A percentile compares a stretch with the other conserved stretches of the same genome.
Conservation (phyloP, 2,329 filamentous ascomycete species). For the Trichoderma breve region DNA sequence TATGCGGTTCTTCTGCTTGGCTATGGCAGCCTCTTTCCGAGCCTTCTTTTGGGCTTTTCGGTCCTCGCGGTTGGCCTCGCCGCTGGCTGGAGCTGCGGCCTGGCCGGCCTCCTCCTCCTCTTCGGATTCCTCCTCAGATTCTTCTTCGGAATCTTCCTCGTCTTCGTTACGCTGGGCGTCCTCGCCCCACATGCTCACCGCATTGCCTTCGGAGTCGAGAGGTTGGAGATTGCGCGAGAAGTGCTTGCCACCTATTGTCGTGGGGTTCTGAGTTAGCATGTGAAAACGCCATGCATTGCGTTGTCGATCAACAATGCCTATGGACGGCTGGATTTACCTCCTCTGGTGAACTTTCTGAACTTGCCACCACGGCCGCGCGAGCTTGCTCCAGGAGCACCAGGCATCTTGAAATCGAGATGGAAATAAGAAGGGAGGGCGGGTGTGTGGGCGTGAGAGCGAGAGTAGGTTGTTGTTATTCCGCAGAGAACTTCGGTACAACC, state of each 20-base stretch:
- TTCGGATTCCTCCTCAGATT: slow-evolving; percentile 41
- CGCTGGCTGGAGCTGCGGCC: slow-evolving; percentile 42
- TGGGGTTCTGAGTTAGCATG: background rate
- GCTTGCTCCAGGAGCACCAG: slow-evolving; percentile 45
- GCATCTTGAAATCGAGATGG: slow-evolving; percentile 39
- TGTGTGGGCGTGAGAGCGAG: background rate
- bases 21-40: slow-evolving; percentile 85
- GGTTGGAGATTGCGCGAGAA: slow-evolving; percentile 91
- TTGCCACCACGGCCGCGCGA: slow-evolving; percentile 85
- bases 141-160: slow-evolving; percentile 52
- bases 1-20: slow-evolving; percentile 65
- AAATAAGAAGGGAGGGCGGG: background rate
- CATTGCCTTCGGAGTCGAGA: slow-evolving; percentile 83
- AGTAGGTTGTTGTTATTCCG: background rate
- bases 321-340: slow-evolving; percentile 58
- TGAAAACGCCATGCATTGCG: background rate
- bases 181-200: slow-evolving; percentile 82
- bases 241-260: slow-evolving; percentile 75
- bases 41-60: slow-evolving; percentile 86
- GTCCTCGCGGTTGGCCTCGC: slow-evolving; percentile 68
- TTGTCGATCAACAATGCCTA: background rate
- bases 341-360: slow-evolving; percentile 88
- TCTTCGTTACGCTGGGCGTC: slow-evolving; percentile 48
- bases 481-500: background rate
- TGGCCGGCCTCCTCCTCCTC: slow-evolving; percentile 54